Evolutionary conservation across 2,329 filamentous ascomycete species (phyloP), one percentile per base, ranked within the genome.

Genomic region (Pseudogymnoascus sp.): DNA sequence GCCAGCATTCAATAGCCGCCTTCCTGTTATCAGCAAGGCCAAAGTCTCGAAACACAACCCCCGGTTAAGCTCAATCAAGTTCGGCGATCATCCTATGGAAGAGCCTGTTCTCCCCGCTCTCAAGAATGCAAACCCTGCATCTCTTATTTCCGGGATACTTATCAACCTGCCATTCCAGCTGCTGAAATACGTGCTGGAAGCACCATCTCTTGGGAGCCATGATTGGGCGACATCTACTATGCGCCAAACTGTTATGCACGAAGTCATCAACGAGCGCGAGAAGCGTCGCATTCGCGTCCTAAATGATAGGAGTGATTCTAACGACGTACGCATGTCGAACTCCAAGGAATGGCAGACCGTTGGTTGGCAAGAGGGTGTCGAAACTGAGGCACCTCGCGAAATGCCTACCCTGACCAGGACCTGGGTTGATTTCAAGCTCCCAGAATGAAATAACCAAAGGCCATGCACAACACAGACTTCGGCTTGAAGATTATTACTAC

Each of bases 161-260:
- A 75, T 91, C 61, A 90, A 89, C 41, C 75, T 92, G 5, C 89
- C 89, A 0, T 89, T 89, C 67, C 77, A 81, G 12, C 77, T 87
- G 28, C 77, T 93, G 23, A 87, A 88, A 73, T 80, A 81, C 64
- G 75, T 90, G 1, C 78, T 92, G 35, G 87, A 89, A 68, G 84
- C 85, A 60, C 79, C 78, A 11, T 79, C 79, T 25, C 78, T 86
- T 12, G 83, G 82, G 43, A 77, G 77, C 49, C 74, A 77, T 31
- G 76, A 77, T n/a, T 83, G 80, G 78, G 77, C 79, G 25, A 80
- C 75, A 40, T 63, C 67, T 16, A 76, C 80, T 63, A 72, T 79
- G 25, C 77, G 82, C 18, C 77, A 80, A 63, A 77, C 78, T 7
- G 76, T 81, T 14, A 78, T 85, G 59, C 74, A 75, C 28, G 75